Evolutionary conservation across 257 asterid genomes (phyloP), one percentile per base, ranked within the genome.

Genomic region (Penstemon newberryi): DNA sequence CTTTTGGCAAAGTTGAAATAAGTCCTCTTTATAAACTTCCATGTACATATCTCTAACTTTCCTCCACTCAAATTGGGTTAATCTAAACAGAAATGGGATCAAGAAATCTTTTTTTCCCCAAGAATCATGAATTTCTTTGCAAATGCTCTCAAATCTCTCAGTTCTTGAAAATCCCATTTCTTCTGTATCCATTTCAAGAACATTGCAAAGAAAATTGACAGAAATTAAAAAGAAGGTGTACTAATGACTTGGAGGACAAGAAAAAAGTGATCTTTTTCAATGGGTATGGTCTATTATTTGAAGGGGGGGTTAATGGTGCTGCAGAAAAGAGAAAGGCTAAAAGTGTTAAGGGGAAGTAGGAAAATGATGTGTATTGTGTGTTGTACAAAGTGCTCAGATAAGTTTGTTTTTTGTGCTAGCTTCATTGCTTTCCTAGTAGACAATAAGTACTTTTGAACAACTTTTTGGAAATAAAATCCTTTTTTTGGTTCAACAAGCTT

Each of bases 401-500:
- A 63, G 8, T 72, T 76, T 80, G 85, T 70, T 62, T 43, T 53
- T 80, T 39, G 75, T 70, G 76, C 63, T 38, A 54, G n/a, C 47
- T 72, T 77, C 62, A 77, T 77, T 83, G 81, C 73, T 79, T 83
- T 77, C 85, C 70, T 61, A 64, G 74, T 82, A 56, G 87, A 66
- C 81, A 71, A 46, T 70, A 74, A 73, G 65, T 69, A 63, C 68
- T 69, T 75, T 65, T 51, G 57, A 58, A 73, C 33, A 69, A 73
- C 68, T 66, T 73, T 42, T 56, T 56, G 33, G 33, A 25, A 25
- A 1, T 25, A 25, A 25, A 25, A 25, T 25, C 33, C 33, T 25
- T 25, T 25, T 25, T 25, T 25, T 25, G 33, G 33, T 25, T 25
- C 33, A 25, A 25, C 33, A 25, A 25, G 33, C 33, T 25, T 25